Conservation (phyloP, 495 filamentous ascomycete genomes). For the Cladorrhinum samala region DNA sequence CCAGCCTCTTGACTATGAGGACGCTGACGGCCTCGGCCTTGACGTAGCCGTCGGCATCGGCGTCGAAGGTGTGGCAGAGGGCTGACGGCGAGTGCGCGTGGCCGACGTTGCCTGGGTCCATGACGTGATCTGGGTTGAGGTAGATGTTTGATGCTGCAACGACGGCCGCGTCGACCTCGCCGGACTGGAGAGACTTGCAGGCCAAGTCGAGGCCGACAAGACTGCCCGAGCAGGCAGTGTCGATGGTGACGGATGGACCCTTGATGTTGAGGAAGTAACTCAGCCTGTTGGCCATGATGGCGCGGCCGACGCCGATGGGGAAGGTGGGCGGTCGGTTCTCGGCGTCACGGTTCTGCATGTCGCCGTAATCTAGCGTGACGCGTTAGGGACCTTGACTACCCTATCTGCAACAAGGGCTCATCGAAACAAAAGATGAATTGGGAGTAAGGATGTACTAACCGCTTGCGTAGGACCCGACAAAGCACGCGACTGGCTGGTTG, state of each 20-base stretch:
- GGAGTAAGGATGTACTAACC: neutral
- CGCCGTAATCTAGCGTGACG: conserved; percentile 64
- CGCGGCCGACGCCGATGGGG: conserved; percentile 20
- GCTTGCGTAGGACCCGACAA: conserved; percentile 63
- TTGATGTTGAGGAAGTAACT: conserved; percentile 44
- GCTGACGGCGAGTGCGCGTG: conserved; percentile 32
- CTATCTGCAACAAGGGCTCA: no score
- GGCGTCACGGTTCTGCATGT: conserved; percentile 14
- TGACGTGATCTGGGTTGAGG: conserved; percentile 1
- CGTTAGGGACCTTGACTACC: no score
- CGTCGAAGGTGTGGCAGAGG: conserved; percentile 53
- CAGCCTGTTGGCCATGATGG: conserved; percentile 43
- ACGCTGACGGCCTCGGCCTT: conserved; percentile 53
- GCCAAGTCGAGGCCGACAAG: conserved; percentile 34
- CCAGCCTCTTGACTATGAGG: conserved; percentile 49
- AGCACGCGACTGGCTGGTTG: conserved; percentile 66
- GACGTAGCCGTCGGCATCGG: conserved; percentile 55
- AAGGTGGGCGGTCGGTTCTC: conserved; percentile 17
- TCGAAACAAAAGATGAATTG: neutral
- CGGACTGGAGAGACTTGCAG: conserved; percentile 29
- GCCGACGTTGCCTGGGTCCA: neutral
- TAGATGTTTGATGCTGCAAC: neutral
- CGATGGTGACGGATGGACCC: conserved; percentile 34
- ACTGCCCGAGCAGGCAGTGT: conserved; percentile 43
- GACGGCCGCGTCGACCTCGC: neutral